Conservation (phyloP, 1,284 basidiomycete genomes). For the Wallemia hederae region DNA sequence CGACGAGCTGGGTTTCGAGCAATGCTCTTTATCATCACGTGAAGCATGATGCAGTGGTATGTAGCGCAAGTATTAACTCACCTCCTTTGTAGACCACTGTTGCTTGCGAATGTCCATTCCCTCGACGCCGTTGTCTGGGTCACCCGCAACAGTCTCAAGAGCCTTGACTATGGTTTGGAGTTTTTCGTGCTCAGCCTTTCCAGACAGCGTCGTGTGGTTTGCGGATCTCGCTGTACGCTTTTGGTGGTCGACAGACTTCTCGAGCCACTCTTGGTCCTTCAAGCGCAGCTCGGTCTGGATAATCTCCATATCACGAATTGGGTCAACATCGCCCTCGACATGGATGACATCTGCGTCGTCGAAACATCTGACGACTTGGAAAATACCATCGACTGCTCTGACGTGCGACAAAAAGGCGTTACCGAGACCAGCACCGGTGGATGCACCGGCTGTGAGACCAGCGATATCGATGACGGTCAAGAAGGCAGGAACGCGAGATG, state of each 20-base stretch:
- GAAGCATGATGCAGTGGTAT: constrained; percentile 4
- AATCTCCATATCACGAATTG: constrained; percentile 88
- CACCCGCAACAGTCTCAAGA: constrained; percentile 43
- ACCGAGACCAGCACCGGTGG: constrained; percentile 88
- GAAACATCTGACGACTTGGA: constrained; percentile 92
- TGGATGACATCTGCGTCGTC: constrained; percentile 97
- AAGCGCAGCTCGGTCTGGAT: constrained; percentile 76
- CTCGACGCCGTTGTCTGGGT: constrained; percentile 13
- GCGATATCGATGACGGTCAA: constrained; percentile 98
- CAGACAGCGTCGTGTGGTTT: constrained; percentile 54
- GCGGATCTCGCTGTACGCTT: constrained; percentile 41
- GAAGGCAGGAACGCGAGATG: constrained; percentile 64
- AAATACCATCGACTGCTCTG: constrained; percentile 93
- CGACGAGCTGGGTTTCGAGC: constrained; percentile 45
- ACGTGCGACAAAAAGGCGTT: constrained; percentile 96
- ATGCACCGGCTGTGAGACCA: constrained; percentile 83
- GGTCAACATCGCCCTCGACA: constrained; percentile 94
- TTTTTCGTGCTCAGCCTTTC: constrained; percentile 91
- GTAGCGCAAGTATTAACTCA: constrained; percentile 17
- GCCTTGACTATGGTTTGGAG: constrained; percentile 74
- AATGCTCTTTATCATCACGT: constrained; percentile 46
- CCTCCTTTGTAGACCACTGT: constrained; percentile 94
- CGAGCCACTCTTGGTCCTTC: constrained; percentile 97
- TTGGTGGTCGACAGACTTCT: constrained; percentile 56
- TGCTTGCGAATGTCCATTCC: constrained; percentile 77